These are phyloP conservation scores for Rhododendron molle DNA, from an alignment of 148 eudicot genomes.

Conservation along the genomic window DNA sequence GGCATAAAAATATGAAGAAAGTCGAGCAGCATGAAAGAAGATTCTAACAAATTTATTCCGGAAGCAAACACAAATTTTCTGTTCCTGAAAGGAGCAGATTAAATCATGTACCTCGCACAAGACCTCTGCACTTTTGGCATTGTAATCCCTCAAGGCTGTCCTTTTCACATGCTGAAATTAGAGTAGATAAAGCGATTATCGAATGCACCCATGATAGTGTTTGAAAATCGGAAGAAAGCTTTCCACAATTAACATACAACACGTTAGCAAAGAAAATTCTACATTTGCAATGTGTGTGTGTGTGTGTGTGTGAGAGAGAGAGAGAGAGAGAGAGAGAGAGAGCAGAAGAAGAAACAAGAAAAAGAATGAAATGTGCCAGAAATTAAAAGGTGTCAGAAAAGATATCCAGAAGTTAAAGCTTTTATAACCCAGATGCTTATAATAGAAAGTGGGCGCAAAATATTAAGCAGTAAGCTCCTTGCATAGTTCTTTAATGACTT, in stretches of 20 bases:
- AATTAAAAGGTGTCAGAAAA: background rate
- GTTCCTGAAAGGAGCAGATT: background rate
- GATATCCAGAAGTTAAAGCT: background rate
- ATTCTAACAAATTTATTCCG: background rate
- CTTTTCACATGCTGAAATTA: conserved; percentile 63
- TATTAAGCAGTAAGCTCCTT: background rate
- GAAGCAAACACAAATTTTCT: background rate
- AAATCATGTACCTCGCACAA: conserved; percentile 64
- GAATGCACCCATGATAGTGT: background rate
- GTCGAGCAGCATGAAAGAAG: background rate
- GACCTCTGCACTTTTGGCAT: conserved; percentile 86
- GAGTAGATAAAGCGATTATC: background rate
- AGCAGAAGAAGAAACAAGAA: background rate
- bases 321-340: background rate
- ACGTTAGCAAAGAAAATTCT: background rate
- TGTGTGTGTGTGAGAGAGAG: too few relatives aligned
- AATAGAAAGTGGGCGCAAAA: background rate
- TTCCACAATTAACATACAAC: background rate
- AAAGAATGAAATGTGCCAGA: background rate
- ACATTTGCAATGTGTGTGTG: background rate
- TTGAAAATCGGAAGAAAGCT: background rate
- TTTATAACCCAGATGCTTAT: background rate
- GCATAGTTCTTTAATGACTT: background rate
- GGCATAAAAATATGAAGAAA: background rate
- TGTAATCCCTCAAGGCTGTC: conserved; percentile 60